phyloP scores from a whole-genome alignment of 805 yeast species.

The Candida boleticola region DNA sequence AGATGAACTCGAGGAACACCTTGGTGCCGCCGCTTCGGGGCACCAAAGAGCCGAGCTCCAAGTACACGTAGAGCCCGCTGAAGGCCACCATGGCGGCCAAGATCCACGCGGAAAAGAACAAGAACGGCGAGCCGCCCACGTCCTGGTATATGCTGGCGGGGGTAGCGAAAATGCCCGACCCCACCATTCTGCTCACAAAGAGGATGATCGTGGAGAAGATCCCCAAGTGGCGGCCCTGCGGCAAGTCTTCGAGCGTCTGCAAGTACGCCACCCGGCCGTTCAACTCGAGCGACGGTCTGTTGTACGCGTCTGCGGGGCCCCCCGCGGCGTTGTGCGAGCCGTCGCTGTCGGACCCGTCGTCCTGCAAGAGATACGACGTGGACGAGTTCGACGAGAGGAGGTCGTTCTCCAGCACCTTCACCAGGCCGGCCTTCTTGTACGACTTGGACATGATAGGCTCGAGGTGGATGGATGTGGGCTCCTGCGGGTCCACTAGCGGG shows the following conservation, averaged over 20 bases:
- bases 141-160: conserved; percentile 66
- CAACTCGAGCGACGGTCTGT: conserved; percentile 5
- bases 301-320: conserved; percentile 1
- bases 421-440: neutral
- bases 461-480: neutral
- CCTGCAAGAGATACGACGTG: neutral
- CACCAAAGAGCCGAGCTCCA: conserved; percentile 68
- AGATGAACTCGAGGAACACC: conserved; percentile 67
- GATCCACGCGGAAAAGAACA: conserved; percentile 63
- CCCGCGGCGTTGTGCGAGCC: neutral
- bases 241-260: conserved; percentile 48
- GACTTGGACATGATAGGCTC: neutral
- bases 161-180: conserved; percentile 76
- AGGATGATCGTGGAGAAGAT: conserved; percentile 61
- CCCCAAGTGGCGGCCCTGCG: conserved; percentile 77
- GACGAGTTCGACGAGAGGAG: neutral
- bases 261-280: conserved; percentile 19
- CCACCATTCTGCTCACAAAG: conserved; percentile 67
- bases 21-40: conserved; percentile 79
- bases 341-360: neutral
- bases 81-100: conserved; percentile 61
- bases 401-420: neutral
- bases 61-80: conserved; percentile 62
- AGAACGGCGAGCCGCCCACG: conserved; percentile 62
- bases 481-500: neutral